Conservation (phyloP, 306 rosid species). For the Biancaea sappan region DNA sequence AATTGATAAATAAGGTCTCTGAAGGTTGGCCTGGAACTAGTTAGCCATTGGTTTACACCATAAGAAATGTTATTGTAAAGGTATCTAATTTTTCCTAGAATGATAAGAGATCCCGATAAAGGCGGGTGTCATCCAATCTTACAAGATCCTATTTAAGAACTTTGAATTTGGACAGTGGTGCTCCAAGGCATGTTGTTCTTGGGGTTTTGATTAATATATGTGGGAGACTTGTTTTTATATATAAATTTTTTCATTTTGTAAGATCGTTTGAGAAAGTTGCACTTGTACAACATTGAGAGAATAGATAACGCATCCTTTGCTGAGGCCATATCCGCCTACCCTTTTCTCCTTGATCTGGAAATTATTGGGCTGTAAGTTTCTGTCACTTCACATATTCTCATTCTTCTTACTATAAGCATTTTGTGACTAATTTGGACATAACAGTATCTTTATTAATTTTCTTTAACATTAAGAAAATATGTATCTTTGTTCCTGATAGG, state of each 20-base stretch:
- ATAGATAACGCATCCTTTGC: slow-evolving; percentile 75
- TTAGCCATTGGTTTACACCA: slow-evolving; percentile 65
- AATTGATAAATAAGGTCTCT: slow-evolving; percentile 65
- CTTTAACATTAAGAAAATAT: background rate
- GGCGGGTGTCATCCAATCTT: slow-evolving; percentile 76
- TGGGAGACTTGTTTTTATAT: slow-evolving; percentile 17
- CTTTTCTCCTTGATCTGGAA: slow-evolving; percentile 83
- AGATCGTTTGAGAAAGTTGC: slow-evolving; percentile 72
- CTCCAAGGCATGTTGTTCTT: slow-evolving; percentile 66
- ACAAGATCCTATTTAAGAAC: slow-evolving; percentile 81
- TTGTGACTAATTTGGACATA: slow-evolving; percentile 1
- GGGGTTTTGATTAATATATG: slow-evolving; percentile 12
- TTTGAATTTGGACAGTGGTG: slow-evolving; percentile 56
- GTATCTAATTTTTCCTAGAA: slow-evolving; percentile 83
- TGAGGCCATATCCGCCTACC: slow-evolving; percentile 69
- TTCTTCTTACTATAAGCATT: slow-evolving; percentile 21
- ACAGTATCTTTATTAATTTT: background rate
- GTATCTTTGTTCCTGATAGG: background rate
- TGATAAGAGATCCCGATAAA: slow-evolving; percentile 86
- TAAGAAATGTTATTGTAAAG: slow-evolving; percentile 62
- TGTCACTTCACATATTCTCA: slow-evolving; percentile 17
- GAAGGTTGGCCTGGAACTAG: slow-evolving; percentile 83
- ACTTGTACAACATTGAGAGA: slow-evolving; percentile 84
- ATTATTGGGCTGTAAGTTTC: slow-evolving; percentile 84
- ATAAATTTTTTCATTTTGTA: slow-evolving; percentile 39